Conservation (phyloP, 106 monocot genomes). For the Ottelia alismoides region DNA sequence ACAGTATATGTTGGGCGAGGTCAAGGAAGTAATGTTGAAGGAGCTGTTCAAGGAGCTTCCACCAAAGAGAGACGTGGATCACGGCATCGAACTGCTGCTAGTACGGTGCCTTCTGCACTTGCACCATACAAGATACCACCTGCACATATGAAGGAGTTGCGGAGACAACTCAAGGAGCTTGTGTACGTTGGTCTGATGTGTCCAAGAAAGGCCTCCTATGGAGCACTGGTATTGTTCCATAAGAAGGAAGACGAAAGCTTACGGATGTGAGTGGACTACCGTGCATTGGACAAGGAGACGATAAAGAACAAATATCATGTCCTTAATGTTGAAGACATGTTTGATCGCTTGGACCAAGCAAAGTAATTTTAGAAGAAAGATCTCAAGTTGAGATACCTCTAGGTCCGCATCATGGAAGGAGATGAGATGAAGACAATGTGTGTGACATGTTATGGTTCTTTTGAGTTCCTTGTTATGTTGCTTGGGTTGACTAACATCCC, state of each 20-base stretch:
- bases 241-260: slow-evolving; percentile 4
- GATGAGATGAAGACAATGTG: neutral
- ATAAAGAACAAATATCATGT: neutral
- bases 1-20: too few relatives aligned
- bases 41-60: neutral
- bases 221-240: neutral
- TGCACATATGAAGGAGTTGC: slow-evolving; percentile 2
- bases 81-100: slow-evolving; percentile 2
- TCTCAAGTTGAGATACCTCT: neutral
- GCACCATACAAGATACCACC: neutral
- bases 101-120: neutral
- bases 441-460: neutral
- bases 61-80: neutral
- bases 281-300: slow-evolving; percentile 1
- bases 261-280: neutral
- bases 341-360: neutral
- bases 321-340: neutral
- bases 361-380: neutral
- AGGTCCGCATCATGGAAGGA: neutral
- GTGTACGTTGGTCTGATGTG: neutral
- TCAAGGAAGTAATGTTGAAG: neutral
- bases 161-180: neutral
- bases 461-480: slow-evolving; percentile 4
- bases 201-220: slow-evolving; percentile 1
- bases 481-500: neutral